Base-by-base conservation (phyloP, 2,329 filamentous ascomycete genomes). In the Neocatenulostroma microsporum region DNA sequence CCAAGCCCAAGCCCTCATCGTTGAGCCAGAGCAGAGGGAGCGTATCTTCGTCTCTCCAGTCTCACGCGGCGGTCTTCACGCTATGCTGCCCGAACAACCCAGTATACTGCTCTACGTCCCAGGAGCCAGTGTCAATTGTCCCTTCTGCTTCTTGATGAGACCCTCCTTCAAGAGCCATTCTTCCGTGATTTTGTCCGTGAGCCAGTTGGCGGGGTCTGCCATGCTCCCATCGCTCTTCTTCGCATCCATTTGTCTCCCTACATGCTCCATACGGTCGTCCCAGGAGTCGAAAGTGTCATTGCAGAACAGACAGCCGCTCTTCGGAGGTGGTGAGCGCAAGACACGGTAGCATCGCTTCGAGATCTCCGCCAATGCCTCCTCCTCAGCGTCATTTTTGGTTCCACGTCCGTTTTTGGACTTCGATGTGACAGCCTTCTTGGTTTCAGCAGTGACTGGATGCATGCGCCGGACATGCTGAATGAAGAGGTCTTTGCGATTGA, bases 401-500 rank as follows among this genome's bases (percentile, higher is more conserved):
- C 37, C 33, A 21, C 28, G 21, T 13, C 28, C 12, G 11, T 28
- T 76, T 51, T 64, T 72, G 47, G 46, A 39, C 27, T 42, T 38
- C 21, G 30, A 29, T 12, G 17, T 13, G n/a, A 25, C 21, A n/a
- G 12, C 29, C 17, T 15, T 37, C 30, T 20, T 34, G 24, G 32
- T 21, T 21, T 24, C 24, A 11, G 47, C 39, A 9, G 48, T 40
- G 10, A 69, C 58, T 0, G 74, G 72, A 0, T 95, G 88, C 84
- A 93, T 93, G 30, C 89, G 81, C 5, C 84, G 75, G 2, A 89
- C 71, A 55, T 95, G 89, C 53, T 94, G 86, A 0, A 82, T 85
- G 64, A 88, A 94, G 8, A 95, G 74, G 53, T 95, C 88, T 57
- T 93, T 94, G 53, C 88, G 82, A 62, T 93, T 93, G 68, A 94